Base-by-base conservation (phyloP, 352 stramenopile genomes). In the Elongisporangium senticosum region DNA sequence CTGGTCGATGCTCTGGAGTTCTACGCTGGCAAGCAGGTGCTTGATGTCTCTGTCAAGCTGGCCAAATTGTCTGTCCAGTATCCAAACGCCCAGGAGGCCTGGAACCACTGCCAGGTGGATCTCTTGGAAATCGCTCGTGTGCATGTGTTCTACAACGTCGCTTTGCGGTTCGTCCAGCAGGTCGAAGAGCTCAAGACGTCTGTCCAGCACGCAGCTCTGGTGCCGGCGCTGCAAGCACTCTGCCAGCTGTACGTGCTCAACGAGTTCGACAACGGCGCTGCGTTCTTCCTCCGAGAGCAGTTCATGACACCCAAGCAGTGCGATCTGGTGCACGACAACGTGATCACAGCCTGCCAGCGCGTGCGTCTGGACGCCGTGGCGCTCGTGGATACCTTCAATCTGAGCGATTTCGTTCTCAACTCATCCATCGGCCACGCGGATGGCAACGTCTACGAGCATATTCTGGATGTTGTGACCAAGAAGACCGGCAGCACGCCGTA, bases 181-280 rank as follows among this genome's bases (percentile, higher is more conserved):
- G 63, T 89, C 13, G 61, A 83, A 57, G 61, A 84, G 64, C 54
- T 83, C 40, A 69, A 76, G 56, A 62, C 48, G n/a, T 40, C 61
- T 8, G 7, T 56, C 14, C 56, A 63, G 48, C 24, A 59, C 15
- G 39, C 58, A 7, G 54, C 67, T 33, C 69, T 93, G 22, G 61
- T 76, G 20, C 81, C 75, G 10, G 76, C 78, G 37, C 64, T 95
- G 19, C 54, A 77, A 33, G 68, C 75, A 14, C 72, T 96, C 39
- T 89, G 83, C 60, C 66, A 80, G 43, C 53, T 96, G 48, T 96
- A 89, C 59, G 83, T 90, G 56, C 80, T 87, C 17, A 68, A 84
- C 40, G 78, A 92, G 49, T 71, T 95, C 10, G 75, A 94, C 58
- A 65, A 62, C 26, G 71, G 71, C 7, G 69, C 67, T 7, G 73